Base-by-base conservation (phyloP, 106 monocot species). In the Iris macrosiphon region DNA sequence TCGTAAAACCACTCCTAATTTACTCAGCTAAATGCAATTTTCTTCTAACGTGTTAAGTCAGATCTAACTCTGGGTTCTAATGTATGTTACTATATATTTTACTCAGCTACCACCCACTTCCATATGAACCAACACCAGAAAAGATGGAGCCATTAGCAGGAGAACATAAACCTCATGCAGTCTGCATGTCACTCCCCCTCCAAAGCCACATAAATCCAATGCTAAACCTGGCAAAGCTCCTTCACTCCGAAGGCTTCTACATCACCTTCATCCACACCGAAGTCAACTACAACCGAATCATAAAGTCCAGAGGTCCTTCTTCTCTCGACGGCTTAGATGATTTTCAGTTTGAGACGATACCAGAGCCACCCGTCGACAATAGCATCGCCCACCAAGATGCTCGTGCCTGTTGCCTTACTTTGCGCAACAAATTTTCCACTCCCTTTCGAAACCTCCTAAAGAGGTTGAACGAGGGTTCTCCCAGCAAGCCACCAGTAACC, bases 221-320 rank as follows among this genome's bases (percentile, higher is more conserved):
- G 75, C 61, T 80, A 0, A 60, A 74, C 29, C 31, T 80, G 0
- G 74, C 75, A 29, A 70, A 80, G 69, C 61, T 80, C 23, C 80
- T 80, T 37, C 75, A 80, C 61, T 61, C 47, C 61, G 15, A 47
- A 2, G 80, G 80, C 57, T 80, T 85, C 75, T 60, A 68, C 47
- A 49, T 85, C 65, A 85, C 80, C 59, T 85, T 80, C 61, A 80
- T 80, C 61, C 73, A 76, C 67, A 80, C 79, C 38, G 69, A 73
- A 37, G 62, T 55, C 80, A 77, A 70, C 69, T 76, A 86, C 69
- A 52, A 40, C 22, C 80, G 80, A 48, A 72, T 86, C 61, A 65
- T 81, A 40, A 54, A 38, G 16, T 31, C 73, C 1, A 33, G 53
- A 20, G 74, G 68, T 15, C 53, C 65, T n/a, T 15, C 40, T 14